A percentile compares a stretch with the other conserved stretches of the same genome.
phyloP scores from a whole-genome alignment of 2,329 filamentous ascomycete species.

The Penicillium sp. region DNA sequence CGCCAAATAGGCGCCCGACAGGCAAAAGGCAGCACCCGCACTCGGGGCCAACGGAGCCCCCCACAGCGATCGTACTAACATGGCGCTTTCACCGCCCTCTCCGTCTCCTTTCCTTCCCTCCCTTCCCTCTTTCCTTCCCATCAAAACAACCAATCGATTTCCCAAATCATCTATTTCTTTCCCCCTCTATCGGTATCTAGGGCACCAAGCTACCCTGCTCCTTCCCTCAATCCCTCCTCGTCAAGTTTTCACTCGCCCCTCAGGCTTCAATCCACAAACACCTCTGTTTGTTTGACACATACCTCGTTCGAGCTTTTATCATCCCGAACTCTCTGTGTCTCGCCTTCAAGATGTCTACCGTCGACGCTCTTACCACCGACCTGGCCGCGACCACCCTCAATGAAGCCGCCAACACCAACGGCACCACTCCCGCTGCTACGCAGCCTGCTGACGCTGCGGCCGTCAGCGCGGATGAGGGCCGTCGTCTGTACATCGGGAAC shows the following conservation, averaged over 20 bases:
- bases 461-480: slow-evolving; percentile 95
- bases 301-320: slow-evolving; percentile 24
- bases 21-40: not conserved
- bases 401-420: slow-evolving; percentile 48
- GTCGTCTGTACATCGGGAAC: slow-evolving; percentile 99
- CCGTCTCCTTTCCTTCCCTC: slow-evolving; percentile 20
- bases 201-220: slow-evolving; percentile 82
- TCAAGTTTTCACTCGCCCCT: slow-evolving; percentile 39
- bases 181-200: slow-evolving; percentile 55
- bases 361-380: slow-evolving; percentile 64
- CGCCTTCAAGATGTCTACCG: slow-evolving; percentile 67
- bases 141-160: slow-evolving; percentile 15
- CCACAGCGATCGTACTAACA: too few species aligned
- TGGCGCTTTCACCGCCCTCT: too few species aligned
- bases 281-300: slow-evolving; percentile 59
- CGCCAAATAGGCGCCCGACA: not conserved
- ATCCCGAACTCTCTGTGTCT: slow-evolving; percentile 31
- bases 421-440: slow-evolving; percentile 61
- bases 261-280: slow-evolving; percentile 28
- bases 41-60: too few species aligned
- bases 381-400: slow-evolving; percentile 62
- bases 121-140: slow-evolving; percentile 20
- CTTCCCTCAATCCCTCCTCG: slow-evolving; percentile 55
- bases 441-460: slow-evolving; percentile 79
- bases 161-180: slow-evolving; percentile 22